Base-by-base conservation (phyloP, 75 land plant genomes). In the Pinus albicaulis region DNA sequence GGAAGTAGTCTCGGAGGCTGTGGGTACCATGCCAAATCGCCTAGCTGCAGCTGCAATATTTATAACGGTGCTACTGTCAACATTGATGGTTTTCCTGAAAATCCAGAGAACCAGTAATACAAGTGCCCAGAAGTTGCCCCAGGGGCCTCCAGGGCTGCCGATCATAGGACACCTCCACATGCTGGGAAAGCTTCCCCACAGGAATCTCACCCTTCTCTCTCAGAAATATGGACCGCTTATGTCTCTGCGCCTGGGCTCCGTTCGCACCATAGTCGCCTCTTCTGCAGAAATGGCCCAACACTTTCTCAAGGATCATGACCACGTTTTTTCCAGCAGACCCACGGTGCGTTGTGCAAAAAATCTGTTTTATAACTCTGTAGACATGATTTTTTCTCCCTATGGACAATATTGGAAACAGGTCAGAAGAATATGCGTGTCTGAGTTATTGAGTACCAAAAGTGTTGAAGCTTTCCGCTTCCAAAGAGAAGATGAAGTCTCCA, bases 321-420 rank as follows among this genome's bases (percentile, higher is more conserved):
- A 15, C 2, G 31, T 36, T 12, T 81, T 83, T 26, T 36, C 80
- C 41, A 73, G 78, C 63, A 61, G 80, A 23, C 85, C 85, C 24
- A 16, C 20, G 13, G 15, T 74, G 44, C 12, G 79, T 5, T 76
- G 72, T 10, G 76, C 70, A 64, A 81, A 52, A 52, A 44, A 78
- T 44, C 55, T 78, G 71, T 16, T 66, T 57, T 84, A 78, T 60
- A 79, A 84, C 26, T 77, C 23, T 63, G 41, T 57, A 15, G 76
- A 75, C 59, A 59, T 87, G 53, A 72, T 44, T 3, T 84, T 57
- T 73, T n/a, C 87, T 13, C 87, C 88, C n/a, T 79, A 84, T 65
- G 89, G 89, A 2, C 71, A 74, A 4, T 48, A 81, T 72, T 87
- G 84, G 89, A 55, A 81, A n/a, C 71, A 64, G 20, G 77, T 74